phyloP scores from a whole-genome alignment of 2,329 filamentous ascomycete species.

The Sarocladium kiliense region DNA sequence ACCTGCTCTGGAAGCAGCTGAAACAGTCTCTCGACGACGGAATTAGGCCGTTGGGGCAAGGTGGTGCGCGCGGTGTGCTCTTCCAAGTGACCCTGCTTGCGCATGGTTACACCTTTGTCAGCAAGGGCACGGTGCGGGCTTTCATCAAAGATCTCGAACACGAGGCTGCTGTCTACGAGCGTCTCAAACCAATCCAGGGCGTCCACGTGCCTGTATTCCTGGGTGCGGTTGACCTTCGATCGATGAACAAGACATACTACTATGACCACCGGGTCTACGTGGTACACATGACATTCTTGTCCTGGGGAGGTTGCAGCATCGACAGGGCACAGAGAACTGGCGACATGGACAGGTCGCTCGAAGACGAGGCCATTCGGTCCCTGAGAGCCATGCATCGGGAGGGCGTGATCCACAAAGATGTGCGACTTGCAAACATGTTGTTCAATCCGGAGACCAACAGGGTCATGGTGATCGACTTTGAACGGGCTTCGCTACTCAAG shows the following conservation, averaged over 20 bases:
- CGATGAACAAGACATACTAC: conserved; percentile 26
- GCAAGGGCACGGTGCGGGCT: conserved; percentile 31
- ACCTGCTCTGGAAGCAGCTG: conserved; percentile 26
- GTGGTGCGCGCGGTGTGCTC: conserved; percentile 30
- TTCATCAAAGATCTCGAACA: conserved; percentile 28
- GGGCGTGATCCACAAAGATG: conserved; percentile 22
- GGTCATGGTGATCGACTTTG: conserved; percentile 27
- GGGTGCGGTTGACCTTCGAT: conserved; percentile 29
- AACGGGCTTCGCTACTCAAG: conserved; percentile 18
- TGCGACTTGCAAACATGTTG: conserved; percentile 21
- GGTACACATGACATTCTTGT: conserved; percentile 28
- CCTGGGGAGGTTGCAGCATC: conserved; percentile 22
- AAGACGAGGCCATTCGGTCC: not conserved
- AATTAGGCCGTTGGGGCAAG: conserved; percentile 20
- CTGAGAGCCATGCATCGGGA: conserved; percentile 16
- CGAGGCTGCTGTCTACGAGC: conserved; percentile 29
- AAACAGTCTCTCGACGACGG: conserved; percentile 22
- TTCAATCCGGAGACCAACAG: conserved; percentile 17
- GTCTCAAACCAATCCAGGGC: conserved; percentile 28
- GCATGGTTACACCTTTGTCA: conserved; percentile 37
- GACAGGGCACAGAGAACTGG: not conserved
- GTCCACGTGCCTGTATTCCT: conserved; percentile 31
- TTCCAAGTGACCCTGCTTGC: conserved; percentile 34
- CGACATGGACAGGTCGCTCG: not conserved
- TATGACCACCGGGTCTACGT: conserved; percentile 26